Base-by-base conservation (phyloP, 2,329 filamentous ascomycete species). In the Sclerotinia nivalis region DNA sequence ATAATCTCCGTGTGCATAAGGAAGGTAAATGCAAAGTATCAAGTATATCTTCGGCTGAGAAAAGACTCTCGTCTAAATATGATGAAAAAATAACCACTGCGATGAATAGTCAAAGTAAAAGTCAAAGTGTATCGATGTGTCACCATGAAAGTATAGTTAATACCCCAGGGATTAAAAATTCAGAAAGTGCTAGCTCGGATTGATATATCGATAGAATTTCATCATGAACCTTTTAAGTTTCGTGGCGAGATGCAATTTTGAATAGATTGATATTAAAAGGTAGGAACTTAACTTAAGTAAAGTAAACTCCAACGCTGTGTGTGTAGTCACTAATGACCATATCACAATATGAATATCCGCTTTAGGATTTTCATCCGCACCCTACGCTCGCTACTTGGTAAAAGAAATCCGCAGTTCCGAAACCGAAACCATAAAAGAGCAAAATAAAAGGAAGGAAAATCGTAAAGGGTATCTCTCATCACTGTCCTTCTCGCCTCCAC, bases 381-480 rank as follows among this genome's bases (percentile, higher is more conserved):
- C 28, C 54, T 58, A 58, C 20, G 55, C 22, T 58, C 3, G 13
- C 13, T 22, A 9, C 15, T 37, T 7, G 31, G 10, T 18, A 10
- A 43, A 43, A 18, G 40, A n/a, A 58, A 56, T 20, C 34, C 54
- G 10, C 5, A 7, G 18, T 31, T 12, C 22, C 5, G 5, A 20
- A 37, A 8, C 12, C 2, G 15, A 37, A 58, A n/a, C 1, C 20
- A 20, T 45, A 47, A 47, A 20, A 1, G 18, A 47, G 5, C 12
- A 37, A 37, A n/a, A 18, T 5, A 15, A 15, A 2, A 4, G 31
- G 15, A 56, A n/a, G 5, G 37, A 37, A 40, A 66, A 28, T 54
- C 34, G 9, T 40, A 66, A 55, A 43, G 49, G n/a, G 49, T 66
- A 66, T 66, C 62, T 54, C 31, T 43, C 49, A 55, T 55, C 37